These are phyloP conservation scores for Blastomyces parvus DNA, from an alignment of 2,329 filamentous ascomycete genomes.

Conservation along the genomic window DNA sequence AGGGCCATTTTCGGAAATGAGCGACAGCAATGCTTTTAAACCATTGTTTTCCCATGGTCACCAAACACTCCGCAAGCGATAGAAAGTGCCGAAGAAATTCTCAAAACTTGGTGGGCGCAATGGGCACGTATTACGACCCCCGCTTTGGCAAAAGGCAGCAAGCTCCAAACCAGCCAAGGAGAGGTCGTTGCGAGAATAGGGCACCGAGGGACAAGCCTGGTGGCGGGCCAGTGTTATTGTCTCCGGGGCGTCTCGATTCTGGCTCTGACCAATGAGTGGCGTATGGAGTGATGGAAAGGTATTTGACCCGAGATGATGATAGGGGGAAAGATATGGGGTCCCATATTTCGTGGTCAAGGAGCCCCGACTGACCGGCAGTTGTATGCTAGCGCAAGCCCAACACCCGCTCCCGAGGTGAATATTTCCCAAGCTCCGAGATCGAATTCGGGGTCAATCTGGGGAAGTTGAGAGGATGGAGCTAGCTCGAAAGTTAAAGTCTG, in stretches of 20 bases:
- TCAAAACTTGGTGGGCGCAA: neutral
- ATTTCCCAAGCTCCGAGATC: neutral
- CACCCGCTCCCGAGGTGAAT: neutral
- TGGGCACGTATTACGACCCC: neutral
- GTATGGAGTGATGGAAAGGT: neutral
- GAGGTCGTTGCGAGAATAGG: neutral
- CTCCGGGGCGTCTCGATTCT: neutral
- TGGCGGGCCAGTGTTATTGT: neutral
- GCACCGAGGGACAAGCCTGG: neutral
- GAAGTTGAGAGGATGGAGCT: neutral
- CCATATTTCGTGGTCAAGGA: neutral
- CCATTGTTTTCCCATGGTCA: neutral
- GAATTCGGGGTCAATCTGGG: neutral
- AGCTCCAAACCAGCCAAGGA: neutral
- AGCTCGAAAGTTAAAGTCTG: neutral
- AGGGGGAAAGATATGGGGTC: neutral
- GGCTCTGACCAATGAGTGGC: neutral
- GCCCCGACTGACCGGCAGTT: neutral
- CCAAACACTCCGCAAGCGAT: neutral
- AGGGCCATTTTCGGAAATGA: neutral
- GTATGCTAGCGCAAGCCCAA: neutral
- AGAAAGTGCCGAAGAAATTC: neutral
- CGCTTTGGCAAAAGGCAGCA: neutral
- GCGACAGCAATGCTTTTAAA: conserved; percentile 4
- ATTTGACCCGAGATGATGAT: neutral